phyloP scores from a whole-genome alignment of 495 filamentous ascomycete species.

The Penicillium coffeae region DNA sequence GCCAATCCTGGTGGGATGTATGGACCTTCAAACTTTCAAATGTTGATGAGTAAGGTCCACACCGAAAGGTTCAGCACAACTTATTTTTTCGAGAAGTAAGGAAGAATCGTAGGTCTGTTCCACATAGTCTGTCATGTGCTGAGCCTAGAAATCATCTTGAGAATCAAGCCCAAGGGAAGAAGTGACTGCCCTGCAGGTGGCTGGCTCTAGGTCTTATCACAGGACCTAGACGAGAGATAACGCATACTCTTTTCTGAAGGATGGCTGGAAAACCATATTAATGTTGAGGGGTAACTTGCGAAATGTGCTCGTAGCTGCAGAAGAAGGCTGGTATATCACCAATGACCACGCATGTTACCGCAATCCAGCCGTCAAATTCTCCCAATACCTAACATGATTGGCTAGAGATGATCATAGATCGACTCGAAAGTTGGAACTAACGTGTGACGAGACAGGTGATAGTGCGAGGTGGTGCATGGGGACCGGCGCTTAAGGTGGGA shows the following conservation, averaged over 20 bases:
- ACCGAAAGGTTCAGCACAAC: no score
- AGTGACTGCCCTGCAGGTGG: no score
- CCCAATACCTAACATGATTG: slow-evolving; percentile 2
- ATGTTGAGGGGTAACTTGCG: not conserved
- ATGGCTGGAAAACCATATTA: not conserved
- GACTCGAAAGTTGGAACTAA: slow-evolving; percentile 18
- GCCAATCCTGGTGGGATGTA: no score
- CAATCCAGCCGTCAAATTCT: not conserved
- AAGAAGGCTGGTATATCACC: not conserved
- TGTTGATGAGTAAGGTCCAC: no score
- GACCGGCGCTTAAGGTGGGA: slow-evolving; percentile 23
- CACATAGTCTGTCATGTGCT: no score
- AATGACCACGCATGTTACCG: slow-evolving; percentile 8
- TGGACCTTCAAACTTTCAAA: no score
- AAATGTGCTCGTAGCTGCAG: not conserved
- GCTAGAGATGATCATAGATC: slow-evolving; percentile 1
- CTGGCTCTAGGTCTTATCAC: no score
- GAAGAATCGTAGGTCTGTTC: no score
- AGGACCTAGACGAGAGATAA: not conserved
- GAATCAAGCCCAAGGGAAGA: no score
- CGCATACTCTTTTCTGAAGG: not conserved
- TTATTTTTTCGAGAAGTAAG: no score
- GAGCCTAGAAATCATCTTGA: no score
- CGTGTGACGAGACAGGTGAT: slow-evolving; percentile 26
- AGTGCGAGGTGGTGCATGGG: slow-evolving; percentile 23